phyloP scores from a whole-genome alignment of 495 filamentous ascomycete genomes.

The Hypoxylon cercidicola region DNA sequence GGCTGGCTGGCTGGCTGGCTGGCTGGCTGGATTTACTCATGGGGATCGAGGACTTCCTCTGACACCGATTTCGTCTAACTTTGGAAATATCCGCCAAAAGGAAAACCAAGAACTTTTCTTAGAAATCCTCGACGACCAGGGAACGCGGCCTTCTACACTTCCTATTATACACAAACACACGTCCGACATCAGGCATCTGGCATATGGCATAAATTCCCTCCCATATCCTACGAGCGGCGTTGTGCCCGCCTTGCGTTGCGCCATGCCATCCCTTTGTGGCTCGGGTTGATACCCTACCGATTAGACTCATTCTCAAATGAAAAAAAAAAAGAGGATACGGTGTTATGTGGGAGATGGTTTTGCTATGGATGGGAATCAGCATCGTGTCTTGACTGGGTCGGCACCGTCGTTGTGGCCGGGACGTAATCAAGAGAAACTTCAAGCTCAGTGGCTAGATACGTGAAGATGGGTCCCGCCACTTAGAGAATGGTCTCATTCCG shows the following conservation, averaged over 20 bases:
- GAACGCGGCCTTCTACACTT: constrained; percentile 31
- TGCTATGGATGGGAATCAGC: constrained; percentile 26
- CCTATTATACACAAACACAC: constrained; percentile 42
- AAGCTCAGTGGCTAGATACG: constrained; percentile 29
- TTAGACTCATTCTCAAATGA: constrained; percentile 27
- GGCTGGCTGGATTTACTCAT: constrained; percentile 19
- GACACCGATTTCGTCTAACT: constrained; percentile 23
- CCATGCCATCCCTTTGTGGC: constrained; percentile 38
- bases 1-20: no score
- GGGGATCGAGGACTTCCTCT: constrained; percentile 31
- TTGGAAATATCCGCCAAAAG: constrained; percentile 29
- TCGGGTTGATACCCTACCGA: constrained; percentile 41
- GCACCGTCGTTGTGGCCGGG: constrained; percentile 31
- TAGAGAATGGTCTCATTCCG: constrained; percentile 35
- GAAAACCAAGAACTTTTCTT: constrained; percentile 31
- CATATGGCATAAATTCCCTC: constrained; percentile 7
- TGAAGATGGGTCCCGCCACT: constrained; percentile 37
- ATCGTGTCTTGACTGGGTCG: constrained; percentile 28
- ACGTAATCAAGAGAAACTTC: constrained; percentile 33
- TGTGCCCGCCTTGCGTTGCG: constrained; percentile 8
- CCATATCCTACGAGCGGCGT: constrained; percentile 11
- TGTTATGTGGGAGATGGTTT: constrained; percentile 34
- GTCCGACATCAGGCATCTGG: background rate
- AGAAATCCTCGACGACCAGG: constrained; percentile 29
- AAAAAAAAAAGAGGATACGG: constrained; percentile 34